These are phyloP conservation scores for Lathyrus tuberosus DNA, from an alignment of 306 rosid genomes.

Conservation along the genomic window DNA sequence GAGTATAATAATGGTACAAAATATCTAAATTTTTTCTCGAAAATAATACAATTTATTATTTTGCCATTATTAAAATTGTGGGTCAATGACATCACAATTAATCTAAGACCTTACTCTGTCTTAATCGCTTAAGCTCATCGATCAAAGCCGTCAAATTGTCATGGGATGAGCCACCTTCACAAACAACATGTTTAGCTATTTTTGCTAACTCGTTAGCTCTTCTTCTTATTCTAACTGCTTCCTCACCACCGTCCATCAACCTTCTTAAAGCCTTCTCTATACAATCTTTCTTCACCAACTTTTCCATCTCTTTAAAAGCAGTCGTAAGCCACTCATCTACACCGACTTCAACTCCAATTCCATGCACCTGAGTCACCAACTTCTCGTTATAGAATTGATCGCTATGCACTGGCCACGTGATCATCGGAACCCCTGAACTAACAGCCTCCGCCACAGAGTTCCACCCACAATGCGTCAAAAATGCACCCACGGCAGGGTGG, in stretches of 20 bases:
- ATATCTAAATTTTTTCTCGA: too few species aligned
- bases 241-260: constrained; percentile 47
- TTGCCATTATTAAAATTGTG: too few species aligned
- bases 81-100: background rate
- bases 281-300: constrained; percentile 28
- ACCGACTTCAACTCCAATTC: constrained; percentile 49
- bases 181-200: constrained; percentile 37
- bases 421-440: constrained; percentile 35
- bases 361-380: constrained; percentile 33
- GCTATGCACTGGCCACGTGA: constrained; percentile 39
- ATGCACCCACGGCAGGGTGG: constrained; percentile 33
- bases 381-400: constrained; percentile 49
- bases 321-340: constrained; percentile 8
- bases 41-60: too few species aligned
- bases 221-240: constrained; percentile 24
- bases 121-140: constrained; percentile 25
- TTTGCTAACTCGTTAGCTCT: constrained; percentile 22
- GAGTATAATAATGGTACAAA: too few species aligned
- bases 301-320: background rate
- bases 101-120: background rate
- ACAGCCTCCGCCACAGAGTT: constrained; percentile 36
- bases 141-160: constrained; percentile 33
- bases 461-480: constrained; percentile 46
- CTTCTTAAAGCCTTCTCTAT: constrained; percentile 43
- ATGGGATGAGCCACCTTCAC: constrained; percentile 38